Base-by-base conservation (phyloP, 345 rosid genomes). In the Populus alba region DNA sequence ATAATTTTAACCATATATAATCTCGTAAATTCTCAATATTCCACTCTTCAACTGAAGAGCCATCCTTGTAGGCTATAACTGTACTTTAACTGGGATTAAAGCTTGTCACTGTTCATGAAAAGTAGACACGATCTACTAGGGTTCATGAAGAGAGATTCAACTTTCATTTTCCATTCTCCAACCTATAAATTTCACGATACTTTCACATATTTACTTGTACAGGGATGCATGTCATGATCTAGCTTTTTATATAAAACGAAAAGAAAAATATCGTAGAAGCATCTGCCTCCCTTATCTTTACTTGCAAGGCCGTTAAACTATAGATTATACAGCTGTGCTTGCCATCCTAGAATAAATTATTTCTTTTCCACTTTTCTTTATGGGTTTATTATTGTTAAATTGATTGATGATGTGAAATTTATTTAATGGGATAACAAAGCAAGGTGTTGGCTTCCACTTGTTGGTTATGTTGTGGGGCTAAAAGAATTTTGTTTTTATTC, bases 401-500 rank as follows among this genome's bases (percentile, higher is more conserved):
- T 25, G 61, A 39, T 43, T 35, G 75, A 33, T 68, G 74, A 68
- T 13, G 68, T 62, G 81, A 81, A 51, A 38, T 63, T 33, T 7
- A 0, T 25, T 6, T 53, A 2, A 78, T 66, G 71, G 85, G 86
- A 70, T 73, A 75, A 49, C 4, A 75, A 39, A 38, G 78, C n/a
- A 23, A 69, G 49, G 81, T 29, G 84, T 82, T 80, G 87, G 83
- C 83, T 57, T 75, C 80, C 84, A 75, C 85, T 78, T 75, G 73
- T 51, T 68, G 83, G 81, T 27, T 71, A 65, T 77, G 69, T 15
- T 12, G 84, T 76, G 87, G 83, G 85, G 61, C 74, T 7, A 47
- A 70, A 41, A 12, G 80, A 75, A 73, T 74, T 82, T 84, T 86
- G 90, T 68, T 83, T 86, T 81, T 81, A 83, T 86, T 81, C 38